Evolutionary conservation across 179 eudicot genomes (phyloP), one percentile per base, ranked within the genome.

Genomic region (Gypsophila paniculata): DNA sequence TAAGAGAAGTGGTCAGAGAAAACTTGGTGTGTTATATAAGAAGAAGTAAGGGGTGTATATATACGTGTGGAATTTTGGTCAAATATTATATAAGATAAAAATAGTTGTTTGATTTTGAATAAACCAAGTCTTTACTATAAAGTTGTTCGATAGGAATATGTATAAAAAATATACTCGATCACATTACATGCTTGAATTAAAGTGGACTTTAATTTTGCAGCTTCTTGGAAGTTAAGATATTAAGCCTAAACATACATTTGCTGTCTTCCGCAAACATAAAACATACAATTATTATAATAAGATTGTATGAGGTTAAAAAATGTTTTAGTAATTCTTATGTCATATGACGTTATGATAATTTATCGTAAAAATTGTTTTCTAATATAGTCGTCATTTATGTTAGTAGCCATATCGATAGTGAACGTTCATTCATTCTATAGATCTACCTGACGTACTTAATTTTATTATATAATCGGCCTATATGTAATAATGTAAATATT

Each of bases 11-110:
- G 22, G 65, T 57, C 8, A 26, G 48, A 23, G 8, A 34, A 74
- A 69, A 59, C 17, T 51, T 76, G 54, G 76, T 62, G 76, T 62
- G 73, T 29, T 51, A 74, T 8, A 39, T 11, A 14, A 64, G 22
- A 42, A 12, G 11, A 46, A 44, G 32, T 69, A 62, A 38, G 39
- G 71, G 12, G 71, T 51, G 17, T 78, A 74, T 78, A 77, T 78
- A 78, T 78, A 74, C 15, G 58, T 9, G 74, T 49, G 62, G 54
- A 69, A 68, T 14, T 23, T 54, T 52, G 62, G 62, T 22, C 34
- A 48, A 46, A 18, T 15, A 61, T 13, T 36, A 42, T 42, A 42
- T 42, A 21, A 51, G 69, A 44, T 69, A 48, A 69, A 60, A 26
- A 61, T 23, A 51, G 42, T 34, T 23, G 49, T 18, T 61, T 63